Base-by-base conservation (phyloP, 257 asterid genomes). In the Apocynum venetum region DNA sequence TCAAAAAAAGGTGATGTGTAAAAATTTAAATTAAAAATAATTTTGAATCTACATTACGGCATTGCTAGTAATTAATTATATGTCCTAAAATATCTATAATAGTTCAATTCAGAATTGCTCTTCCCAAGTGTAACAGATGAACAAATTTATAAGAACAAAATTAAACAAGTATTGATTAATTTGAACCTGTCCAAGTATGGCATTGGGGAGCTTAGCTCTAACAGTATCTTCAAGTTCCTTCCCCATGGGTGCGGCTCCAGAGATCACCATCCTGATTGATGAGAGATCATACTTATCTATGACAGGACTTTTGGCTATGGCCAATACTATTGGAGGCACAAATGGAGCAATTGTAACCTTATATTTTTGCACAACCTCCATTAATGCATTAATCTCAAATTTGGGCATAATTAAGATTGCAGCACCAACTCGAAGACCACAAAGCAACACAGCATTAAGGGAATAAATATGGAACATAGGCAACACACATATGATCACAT, bases 171-270 rank as follows among this genome's bases (percentile, higher is more conserved):
- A 9, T 8, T 8, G 35, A 56, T 56, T 25, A 25, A 25, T 6
- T 56, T 19, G 55, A 76, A 85, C 88, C 86, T 85, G 88, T 47
- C 88, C 88, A 80, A 85, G 80, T 44, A 46, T 78, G 31, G 88
- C 86, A 47, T 83, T 83, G 0, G 89, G 89, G 68, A 85, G 73
- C 81, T 80, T 82, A 11, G 84, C 78, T 78, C 86, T 75, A 53
- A 85, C 82, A 35, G 71, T 71, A 76, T 82, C 86, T 64, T 85
- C 88, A 53, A 85, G 88, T 59, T 85, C 85, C 76, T 75, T 82
- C 72, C 86, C 88, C 79, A 83, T 76, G 38, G 89, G 89, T 12
- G 89, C 89, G 14, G 86, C 89, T 19, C 86, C 86, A 4, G 83
- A 85, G 74, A 85, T 78, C 53, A 85, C 75, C 73, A 81, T 83